Evolutionary conservation across 495 filamentous ascomycete species (phyloP).

Genomic region (Alectoria sarmentosa): DNA sequence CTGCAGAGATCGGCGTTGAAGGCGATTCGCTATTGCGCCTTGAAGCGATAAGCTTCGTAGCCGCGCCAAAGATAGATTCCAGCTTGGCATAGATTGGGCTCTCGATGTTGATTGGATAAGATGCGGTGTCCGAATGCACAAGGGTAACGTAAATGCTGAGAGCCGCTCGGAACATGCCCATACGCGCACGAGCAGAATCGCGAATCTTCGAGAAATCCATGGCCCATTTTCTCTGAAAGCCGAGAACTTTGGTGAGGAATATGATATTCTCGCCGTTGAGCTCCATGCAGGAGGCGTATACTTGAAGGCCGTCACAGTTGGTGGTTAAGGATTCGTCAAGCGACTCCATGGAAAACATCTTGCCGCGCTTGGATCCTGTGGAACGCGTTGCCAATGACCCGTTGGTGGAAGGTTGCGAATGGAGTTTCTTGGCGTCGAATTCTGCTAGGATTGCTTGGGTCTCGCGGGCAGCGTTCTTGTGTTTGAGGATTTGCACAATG

Average conservation of each 20-base stretch:
- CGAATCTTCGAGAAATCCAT: constrained; percentile 19
- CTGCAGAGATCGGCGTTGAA: constrained; percentile 12
- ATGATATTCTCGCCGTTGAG: constrained; percentile 64
- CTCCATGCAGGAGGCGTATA: constrained; percentile 54
- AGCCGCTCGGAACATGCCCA: constrained; percentile 41
- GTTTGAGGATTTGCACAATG: constrained; percentile 45
- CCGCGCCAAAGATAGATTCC: constrained; percentile 43
- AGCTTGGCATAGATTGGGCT: constrained; percentile 40
- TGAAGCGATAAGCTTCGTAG: constrained; percentile 26
- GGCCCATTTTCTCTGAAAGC: constrained; percentile 43
- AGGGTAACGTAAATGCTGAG: constrained; percentile 52
- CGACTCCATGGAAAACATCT: constrained; percentile 50
- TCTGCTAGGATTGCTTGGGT: constrained; percentile 36
- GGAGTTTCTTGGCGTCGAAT: constrained; percentile 31
- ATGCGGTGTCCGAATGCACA: constrained; percentile 47
- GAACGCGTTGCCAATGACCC: constrained; percentile 30
- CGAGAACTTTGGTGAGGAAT: constrained; percentile 51
- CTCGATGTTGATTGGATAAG: constrained; percentile 59
- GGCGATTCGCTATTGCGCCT: not conserved
- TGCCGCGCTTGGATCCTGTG: constrained; percentile 27
- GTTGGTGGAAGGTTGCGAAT: constrained; percentile 20
- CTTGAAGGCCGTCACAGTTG: constrained; percentile 43
- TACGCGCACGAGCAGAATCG: constrained; percentile 31
- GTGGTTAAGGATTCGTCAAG: constrained; percentile 51
- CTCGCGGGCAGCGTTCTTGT: constrained; percentile 5